Base-by-base conservation (phyloP, 768 basidiomycete genomes). In the Nidularia sp. region DNA sequence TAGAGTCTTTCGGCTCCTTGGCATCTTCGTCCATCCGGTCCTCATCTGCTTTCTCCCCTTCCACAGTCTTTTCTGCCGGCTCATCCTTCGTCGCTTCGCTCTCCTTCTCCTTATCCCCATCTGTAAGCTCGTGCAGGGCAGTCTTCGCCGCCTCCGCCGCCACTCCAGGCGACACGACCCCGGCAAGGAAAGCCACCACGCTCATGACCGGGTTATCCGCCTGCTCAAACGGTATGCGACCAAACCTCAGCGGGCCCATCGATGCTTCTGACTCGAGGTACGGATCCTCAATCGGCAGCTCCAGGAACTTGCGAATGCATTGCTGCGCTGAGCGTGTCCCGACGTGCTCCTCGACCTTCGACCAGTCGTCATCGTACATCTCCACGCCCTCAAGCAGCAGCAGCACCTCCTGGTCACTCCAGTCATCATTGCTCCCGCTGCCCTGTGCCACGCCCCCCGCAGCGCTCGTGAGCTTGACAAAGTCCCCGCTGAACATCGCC, bases 361-460 rank as follows among this genome's bases (percentile, higher is more conserved):
- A 84, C 96, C 96, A 99, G 62, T 98, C 96, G 62, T 98, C 96
- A 58, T 97, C 93, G 66, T 86, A 93, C 92, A 99, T 97, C 70
- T 99, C 97, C 42, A 99, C 83, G 12, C 87, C 97, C 66, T 99
- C 97, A n/a, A 99, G 77, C 4, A 99, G 75, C 6, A 90, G 70
- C 7, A 99, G 69, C 15, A 87, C 77, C 68, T 99, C 97, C 64
- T 94, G 88, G 64, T 97, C 95, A 1, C 84, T 78, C 97, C 97
- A 99, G 54, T 88, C 84, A 51, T 85, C 85, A 31, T 76, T 77
- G 12, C 55, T 57, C 0, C 68, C 61, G 9, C 68, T 70, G 32
- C 76, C 65, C 56, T 72, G 57, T 48, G 78, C 69, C 50, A 68
- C 76, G 57, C 62, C 74, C 55, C 66, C 63, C 12, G 66, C 64